A percentile compares a stretch with the other conserved stretches of the same genome.
phyloP scores from a whole-genome alignment of 1,284 basidiomycete genomes.

The Ustilago esculenta region DNA sequence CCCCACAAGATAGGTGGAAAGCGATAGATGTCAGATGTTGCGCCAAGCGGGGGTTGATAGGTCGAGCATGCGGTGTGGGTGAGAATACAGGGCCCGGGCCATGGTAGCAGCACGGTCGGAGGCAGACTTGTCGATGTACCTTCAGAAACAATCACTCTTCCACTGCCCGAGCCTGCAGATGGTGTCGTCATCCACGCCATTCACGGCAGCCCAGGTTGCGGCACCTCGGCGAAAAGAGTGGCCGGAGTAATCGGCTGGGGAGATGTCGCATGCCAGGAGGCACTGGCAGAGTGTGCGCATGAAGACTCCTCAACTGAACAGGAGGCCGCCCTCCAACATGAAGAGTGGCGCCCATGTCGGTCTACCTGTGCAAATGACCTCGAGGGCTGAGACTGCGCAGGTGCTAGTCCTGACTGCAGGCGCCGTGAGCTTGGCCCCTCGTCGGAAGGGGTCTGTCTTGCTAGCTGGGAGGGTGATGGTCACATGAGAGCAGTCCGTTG shows the following conservation, averaged over 20 bases:
- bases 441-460: neutral
- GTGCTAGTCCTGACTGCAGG: neutral
- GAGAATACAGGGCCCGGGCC: too few relatives aligned
- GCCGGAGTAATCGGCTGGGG: neutral
- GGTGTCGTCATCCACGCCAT: neutral
- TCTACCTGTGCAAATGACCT: too few relatives aligned
- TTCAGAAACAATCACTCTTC: neutral
- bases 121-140: too few relatives aligned
- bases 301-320: neutral
- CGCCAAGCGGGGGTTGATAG: too few relatives aligned
- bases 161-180: neutral
- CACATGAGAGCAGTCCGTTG: neutral
- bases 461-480: neutral
- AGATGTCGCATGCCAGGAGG: neutral
- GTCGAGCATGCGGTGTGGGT: too few relatives aligned
- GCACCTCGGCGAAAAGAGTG: neutral
- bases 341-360: too few relatives aligned
- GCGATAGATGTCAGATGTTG: too few relatives aligned
- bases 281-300: neutral
- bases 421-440: neutral
- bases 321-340: too few relatives aligned
- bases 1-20: too few relatives aligned
- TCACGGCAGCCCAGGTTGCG: neutral
- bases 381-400: neutral
- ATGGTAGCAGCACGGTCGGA: too few relatives aligned